Evolutionary conservation across 306 rosid species (phyloP).

Genomic region (Echinosophora koreensis): DNA sequence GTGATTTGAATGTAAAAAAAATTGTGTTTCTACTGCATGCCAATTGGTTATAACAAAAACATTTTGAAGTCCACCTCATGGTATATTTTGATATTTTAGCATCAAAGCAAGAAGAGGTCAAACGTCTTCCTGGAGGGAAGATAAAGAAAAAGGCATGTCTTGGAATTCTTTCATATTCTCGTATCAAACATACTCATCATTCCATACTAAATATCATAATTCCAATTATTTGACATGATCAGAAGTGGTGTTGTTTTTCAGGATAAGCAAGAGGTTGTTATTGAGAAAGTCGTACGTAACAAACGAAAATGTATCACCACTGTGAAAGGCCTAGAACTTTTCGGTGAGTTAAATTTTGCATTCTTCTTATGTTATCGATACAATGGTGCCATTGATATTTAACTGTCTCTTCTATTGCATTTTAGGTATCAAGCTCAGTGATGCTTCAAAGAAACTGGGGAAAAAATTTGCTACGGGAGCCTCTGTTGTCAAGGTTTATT

Average conservation of each 20-base stretch:
- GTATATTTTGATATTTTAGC: conserved; percentile 54
- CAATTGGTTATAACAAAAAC: not conserved
- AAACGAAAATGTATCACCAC: conserved; percentile 94
- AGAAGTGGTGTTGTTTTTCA: conserved; percentile 48
- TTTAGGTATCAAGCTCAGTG: conserved; percentile 94
- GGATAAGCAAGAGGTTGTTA: conserved; percentile 93
- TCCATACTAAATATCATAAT: conserved; percentile 1
- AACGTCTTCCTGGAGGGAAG: conserved; percentile 99
- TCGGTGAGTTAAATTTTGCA: conserved; percentile 68
- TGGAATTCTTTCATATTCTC: not conserved
- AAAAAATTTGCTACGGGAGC: conserved; percentile 99
- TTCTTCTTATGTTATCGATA: conserved; percentile 33
- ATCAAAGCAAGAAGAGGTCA: conserved; percentile 84
- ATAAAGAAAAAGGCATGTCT: conserved; percentile 88
- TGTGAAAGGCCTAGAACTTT: conserved; percentile 95
- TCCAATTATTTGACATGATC: conserved; percentile 27
- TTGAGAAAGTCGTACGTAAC: conserved; percentile 93
- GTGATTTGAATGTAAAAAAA: not conserved
- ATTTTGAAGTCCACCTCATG: not conserved
- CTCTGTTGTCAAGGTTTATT: conserved; percentile 91
- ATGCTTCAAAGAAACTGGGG: conserved; percentile 98
- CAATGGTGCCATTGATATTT: conserved; percentile 1
- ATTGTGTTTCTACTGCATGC: conserved; percentile 3
- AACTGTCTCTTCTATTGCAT: conserved; percentile 37
- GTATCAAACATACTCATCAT: not conserved